Percentiles rank a stretch among this genome's conserved stretches.
These are phyloP conservation scores for Allantophomopsis lycopodina DNA, from an alignment of 2,329 filamentous ascomycete genomes.

Conservation along the genomic window DNA sequence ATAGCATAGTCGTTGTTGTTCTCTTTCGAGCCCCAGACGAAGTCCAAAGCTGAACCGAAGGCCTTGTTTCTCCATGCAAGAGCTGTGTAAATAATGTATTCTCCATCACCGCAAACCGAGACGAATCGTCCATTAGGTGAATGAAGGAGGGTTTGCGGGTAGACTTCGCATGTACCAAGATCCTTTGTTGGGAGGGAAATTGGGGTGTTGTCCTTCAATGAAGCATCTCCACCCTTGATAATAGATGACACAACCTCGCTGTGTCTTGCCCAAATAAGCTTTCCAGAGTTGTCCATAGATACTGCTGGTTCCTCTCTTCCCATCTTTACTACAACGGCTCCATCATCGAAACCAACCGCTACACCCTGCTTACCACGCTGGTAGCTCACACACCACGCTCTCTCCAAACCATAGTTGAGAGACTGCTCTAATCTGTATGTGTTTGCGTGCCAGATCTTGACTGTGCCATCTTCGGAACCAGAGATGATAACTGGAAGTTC, in stretches of 20 bases:
- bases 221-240: conserved; percentile 80
- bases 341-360: conserved; percentile 93
- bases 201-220: conserved; percentile 76
- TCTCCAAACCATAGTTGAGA: conserved; percentile 86
- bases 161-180: conserved; percentile 89
- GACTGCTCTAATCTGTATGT: conserved; percentile 95
- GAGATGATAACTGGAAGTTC: conserved; percentile 96
- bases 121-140: conserved; percentile 91
- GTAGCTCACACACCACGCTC: conserved; percentile 95
- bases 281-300: conserved; percentile 92
- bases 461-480: conserved; percentile 90
- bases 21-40: conserved; percentile 93
- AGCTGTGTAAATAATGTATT: conserved; percentile 98
- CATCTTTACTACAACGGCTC: conserved; percentile 95
- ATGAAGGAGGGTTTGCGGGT: conserved; percentile 86
- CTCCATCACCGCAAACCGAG: conserved; percentile 84
- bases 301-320: conserved; percentile 94
- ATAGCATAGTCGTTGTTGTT: conserved; percentile 99
- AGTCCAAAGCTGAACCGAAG: conserved; percentile 89
- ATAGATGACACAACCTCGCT: conserved; percentile 91
- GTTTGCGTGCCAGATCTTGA: conserved; percentile 98
- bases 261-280: conserved; percentile 90
- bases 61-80: conserved; percentile 95
- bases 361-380: conserved; percentile 90
- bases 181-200: conserved; percentile 86